phyloP scores from a whole-genome alignment of 371 early-diverging fungal genomes.

The Circinella umbellata region DNA sequence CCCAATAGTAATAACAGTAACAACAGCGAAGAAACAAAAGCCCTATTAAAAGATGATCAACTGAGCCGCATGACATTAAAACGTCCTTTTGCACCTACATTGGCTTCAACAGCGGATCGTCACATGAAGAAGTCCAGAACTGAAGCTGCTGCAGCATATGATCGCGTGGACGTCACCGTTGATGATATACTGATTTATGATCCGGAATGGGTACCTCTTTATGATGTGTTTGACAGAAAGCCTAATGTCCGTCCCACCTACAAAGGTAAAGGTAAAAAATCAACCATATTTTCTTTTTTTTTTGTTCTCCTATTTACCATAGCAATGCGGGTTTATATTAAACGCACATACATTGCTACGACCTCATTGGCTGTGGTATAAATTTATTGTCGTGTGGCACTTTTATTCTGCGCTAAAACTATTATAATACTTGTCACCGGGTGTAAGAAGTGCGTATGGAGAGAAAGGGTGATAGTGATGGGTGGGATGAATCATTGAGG shows the following conservation, averaged over 20 bases:
- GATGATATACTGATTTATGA: conserved; percentile 24
- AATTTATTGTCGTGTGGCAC: neutral
- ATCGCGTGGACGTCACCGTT: conserved; percentile 22
- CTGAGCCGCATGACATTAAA: neutral
- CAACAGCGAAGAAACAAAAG: neutral
- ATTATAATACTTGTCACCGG: conserved; percentile 18
- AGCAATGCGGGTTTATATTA: no score
- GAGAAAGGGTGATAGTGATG: no score
- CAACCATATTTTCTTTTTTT: neutral
- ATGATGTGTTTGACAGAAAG: conserved; percentile 41
- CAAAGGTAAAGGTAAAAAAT: conserved; percentile 1
- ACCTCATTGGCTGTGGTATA: no score
- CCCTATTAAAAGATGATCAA: neutral
- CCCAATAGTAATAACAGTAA: neutral
- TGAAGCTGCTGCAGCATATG: conserved; percentile 28
- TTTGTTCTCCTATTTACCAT: neutral
- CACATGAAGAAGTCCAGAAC: conserved; percentile 23
- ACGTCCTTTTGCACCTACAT: conserved; percentile 11
- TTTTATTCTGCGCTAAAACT: neutral
- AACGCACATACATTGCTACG: no score
- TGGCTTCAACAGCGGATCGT: conserved; percentile 4
- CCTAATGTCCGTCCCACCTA: conserved; percentile 28
- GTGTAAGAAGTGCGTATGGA: no score
- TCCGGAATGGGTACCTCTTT: conserved; percentile 30
- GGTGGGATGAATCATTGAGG: no score